These are phyloP conservation scores for Raffaelea ambrosiae DNA, from an alignment of 2,329 filamentous ascomycete genomes.

Conservation along the genomic window DNA sequence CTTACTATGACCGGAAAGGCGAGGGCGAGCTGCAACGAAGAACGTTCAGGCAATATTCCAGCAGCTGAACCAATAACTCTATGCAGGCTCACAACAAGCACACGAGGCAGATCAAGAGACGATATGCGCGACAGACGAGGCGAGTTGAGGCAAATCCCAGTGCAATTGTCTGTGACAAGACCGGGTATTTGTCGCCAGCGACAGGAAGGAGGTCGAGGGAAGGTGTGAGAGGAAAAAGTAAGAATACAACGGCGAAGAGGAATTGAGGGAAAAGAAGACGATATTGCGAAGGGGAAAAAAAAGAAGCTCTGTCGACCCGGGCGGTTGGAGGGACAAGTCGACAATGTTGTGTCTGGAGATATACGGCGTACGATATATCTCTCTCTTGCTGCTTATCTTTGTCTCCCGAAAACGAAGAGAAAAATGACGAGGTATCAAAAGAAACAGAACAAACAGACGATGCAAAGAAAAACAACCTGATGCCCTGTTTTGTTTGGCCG, in stretches of 20 bases:
- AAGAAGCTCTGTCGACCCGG: not conserved
- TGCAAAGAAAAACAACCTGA: not conserved
- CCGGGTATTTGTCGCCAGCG: constrained; percentile 12
- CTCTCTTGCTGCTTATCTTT: not conserved
- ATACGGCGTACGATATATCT: not conserved
- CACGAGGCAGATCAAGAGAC: not conserved
- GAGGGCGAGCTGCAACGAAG: not conserved
- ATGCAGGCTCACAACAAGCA: not conserved
- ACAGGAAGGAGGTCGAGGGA: not conserved
- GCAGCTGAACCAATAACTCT: constrained; percentile 16
- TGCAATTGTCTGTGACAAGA: constrained; percentile 17
- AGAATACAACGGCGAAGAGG: not conserved
- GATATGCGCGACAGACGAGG: not conserved
- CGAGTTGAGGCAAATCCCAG: constrained; percentile 9
- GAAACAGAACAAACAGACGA: not conserved
- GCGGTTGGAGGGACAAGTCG: not conserved
- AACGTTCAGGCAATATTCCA: constrained; percentile 23
- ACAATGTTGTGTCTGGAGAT: not conserved
- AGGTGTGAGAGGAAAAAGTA: not conserved
- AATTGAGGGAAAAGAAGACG: not conserved
- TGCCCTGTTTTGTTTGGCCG: constrained; percentile 2
- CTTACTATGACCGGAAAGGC: no score
- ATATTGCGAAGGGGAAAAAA: not conserved
- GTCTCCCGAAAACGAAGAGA: not conserved
- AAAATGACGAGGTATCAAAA: not conserved